Evolutionary conservation across 768 basidiomycete species (phyloP).

Genomic region (Suillus ampliporus): DNA sequence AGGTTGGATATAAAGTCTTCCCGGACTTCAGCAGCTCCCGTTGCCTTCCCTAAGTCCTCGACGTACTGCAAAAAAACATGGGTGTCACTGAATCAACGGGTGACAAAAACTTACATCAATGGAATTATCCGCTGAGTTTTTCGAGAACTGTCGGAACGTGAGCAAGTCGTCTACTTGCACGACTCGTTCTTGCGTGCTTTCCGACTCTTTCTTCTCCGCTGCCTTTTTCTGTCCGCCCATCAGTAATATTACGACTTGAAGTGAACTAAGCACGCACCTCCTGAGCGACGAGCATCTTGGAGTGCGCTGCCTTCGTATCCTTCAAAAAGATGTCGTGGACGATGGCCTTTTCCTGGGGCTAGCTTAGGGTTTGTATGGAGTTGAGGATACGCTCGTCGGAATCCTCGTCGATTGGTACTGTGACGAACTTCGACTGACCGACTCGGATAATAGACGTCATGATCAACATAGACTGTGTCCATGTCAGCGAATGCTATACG

Average conservation of each 20-base stretch:
- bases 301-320: constrained; percentile 90
- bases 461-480: constrained; percentile 87
- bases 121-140: constrained; percentile 84
- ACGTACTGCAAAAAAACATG: constrained; percentile 64
- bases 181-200: constrained; percentile 62
- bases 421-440: constrained; percentile 94
- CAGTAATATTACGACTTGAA: background rate
- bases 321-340: constrained; percentile 78
- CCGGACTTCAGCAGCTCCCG: too few relatives aligned
- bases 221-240: constrained; percentile 69
- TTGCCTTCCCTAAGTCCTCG: constrained; percentile 63
- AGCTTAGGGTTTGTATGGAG: constrained; percentile 92
- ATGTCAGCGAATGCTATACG: background rate
- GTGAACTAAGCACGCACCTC: constrained; percentile 58
- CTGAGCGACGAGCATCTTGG: constrained; percentile 92
- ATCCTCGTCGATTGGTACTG: constrained; percentile 97
- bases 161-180: constrained; percentile 94
- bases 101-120: constrained; percentile 61
- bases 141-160: constrained; percentile 92
- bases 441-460: constrained; percentile 98
- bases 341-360: constrained; percentile 61
- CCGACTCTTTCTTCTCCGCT: constrained; percentile 87
- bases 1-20: too few relatives aligned
- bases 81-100: background rate
- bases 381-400: constrained; percentile 95